Evolutionary conservation across 176 grass and related monocot species (phyloP), one percentile per base, ranked within the genome.

Genomic region (Lolium multiflorum): DNA sequence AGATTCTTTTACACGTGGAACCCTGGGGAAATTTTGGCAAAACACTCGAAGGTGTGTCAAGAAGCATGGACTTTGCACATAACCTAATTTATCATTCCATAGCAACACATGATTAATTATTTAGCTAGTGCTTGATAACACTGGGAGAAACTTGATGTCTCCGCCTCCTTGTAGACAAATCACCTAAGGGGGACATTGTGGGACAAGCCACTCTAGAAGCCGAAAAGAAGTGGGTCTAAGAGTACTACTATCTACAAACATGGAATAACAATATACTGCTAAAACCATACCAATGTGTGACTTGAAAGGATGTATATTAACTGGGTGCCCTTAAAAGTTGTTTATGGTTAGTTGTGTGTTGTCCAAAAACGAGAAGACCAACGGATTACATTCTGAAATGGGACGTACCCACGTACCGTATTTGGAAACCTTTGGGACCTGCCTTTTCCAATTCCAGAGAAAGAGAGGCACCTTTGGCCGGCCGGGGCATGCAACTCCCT

Each of bases 361-460:
- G 74, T 55, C 49, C 74, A 20, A 35, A 55, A 20, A 31, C 15
- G 9, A 76, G 48, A 76, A 7, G 74, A 41, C 7, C 17, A 51
- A 75, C 26, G 47, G 72, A 75, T 75, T 18, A 56, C 52, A 82
- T 61, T 69, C 81, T 37, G 79, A 54, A 87, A 83, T 35, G 80
- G 65, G 74, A 65, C 18, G 66, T 79, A 39, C 55, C 41, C 48
- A 73, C 18, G 66, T 73, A 50, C 55, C 13, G 3, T 50, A 89
- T 85, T 58, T 65, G 11, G 67, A 87, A 75, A 80, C 47, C 59
- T 41, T 86, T 52, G 55, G 62, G n/a, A 0, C 38, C 48, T 73
- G 26, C 22, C 35, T 79, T 87, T 87, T 87, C 85, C 48, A 38
- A 16, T 74, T 76, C 25, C 31, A 76, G 25, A 55, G 13, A 35